These are phyloP conservation scores for Xylaria sp. DNA, from an alignment of 2,329 filamentous ascomycete species.

Conservation along the genomic window DNA sequence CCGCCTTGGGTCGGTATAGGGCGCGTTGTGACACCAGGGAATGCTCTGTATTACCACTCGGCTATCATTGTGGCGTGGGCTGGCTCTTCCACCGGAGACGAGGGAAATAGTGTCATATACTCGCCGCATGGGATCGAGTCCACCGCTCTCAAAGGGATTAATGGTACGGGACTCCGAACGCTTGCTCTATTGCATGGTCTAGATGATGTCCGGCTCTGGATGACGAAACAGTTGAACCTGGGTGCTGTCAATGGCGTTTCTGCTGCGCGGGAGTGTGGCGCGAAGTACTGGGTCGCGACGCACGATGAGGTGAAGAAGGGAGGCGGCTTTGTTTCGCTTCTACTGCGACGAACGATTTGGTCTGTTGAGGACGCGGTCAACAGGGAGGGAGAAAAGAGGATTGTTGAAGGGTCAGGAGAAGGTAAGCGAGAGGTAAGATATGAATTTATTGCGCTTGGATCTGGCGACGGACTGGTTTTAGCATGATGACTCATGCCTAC, in stretches of 20 bases:
- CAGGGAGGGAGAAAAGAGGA: slow-evolving; percentile 39
- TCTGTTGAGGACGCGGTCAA: slow-evolving; percentile 50
- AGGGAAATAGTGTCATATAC: slow-evolving; percentile 56
- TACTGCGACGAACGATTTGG: slow-evolving; percentile 53
- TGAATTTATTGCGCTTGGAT: slow-evolving; percentile 58
- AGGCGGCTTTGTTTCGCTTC: slow-evolving; percentile 59
- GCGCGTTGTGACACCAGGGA: slow-evolving; percentile 58
- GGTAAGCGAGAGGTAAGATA: slow-evolving; percentile 42
- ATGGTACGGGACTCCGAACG: slow-evolving; percentile 51
- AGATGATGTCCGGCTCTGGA: slow-evolving; percentile 61
- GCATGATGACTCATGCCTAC: slow-evolving; percentile 11
- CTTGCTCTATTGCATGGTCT: slow-evolving; percentile 69
- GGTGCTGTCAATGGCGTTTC: slow-evolving; percentile 61
- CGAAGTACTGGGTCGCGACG: slow-evolving; percentile 66
- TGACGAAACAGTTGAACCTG: slow-evolving; percentile 64
- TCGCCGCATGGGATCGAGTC: slow-evolving; percentile 66
- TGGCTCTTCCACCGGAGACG: slow-evolving; percentile 29
- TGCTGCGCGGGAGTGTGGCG: slow-evolving; percentile 16
- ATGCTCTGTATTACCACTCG: slow-evolving; percentile 66
- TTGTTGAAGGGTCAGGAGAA: slow-evolving; percentile 32
- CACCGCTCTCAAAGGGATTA: slow-evolving; percentile 51
- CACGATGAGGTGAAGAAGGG: slow-evolving; percentile 69
- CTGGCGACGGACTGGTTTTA: slow-evolving; percentile 61
- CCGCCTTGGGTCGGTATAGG: slow-evolving; percentile 68
- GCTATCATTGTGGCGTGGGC: slow-evolving; percentile 64